Evolutionary conservation across 257 asterid species (phyloP), one percentile per base, ranked within the genome.

Genomic region (Haberlea rhodopensis): DNA sequence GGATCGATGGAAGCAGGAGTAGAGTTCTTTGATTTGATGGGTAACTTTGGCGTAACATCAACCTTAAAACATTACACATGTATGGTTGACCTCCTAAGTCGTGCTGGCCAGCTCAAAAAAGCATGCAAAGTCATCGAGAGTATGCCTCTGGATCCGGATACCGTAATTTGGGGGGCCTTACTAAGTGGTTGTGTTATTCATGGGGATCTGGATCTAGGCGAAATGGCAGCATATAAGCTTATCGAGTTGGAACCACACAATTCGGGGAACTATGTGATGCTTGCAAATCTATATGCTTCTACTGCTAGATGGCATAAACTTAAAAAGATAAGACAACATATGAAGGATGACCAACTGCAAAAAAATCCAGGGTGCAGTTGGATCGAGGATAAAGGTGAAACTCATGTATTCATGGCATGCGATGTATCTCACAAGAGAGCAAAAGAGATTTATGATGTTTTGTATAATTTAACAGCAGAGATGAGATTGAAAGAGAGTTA

Each of bases 331-430:
- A 63, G 37, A 70, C n/a, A n/a, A n/a, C n/a, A 13, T 9, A 87
- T 87, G 77, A 76, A 69, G 61, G 82, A 72, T 0, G 78, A 46
- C 23, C 73, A 81, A 55, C 74, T 89, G 79, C 80, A 71, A 48
- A 89, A 91, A 75, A 72, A 26, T 63, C 94, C 95, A 2, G 96
- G 96, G 69, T 88, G 95, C 70, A 91, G 98, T 81, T 88, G 96
- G 95, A 83, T 88, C 22, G 94, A 86, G 76, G 96, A 78, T 73
- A 82, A 60, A 75, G 86, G 73, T 64, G 83, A 75, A 57, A 78
- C 71, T 15, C 96, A 89, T 45, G 75, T 73, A 18, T 91, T 91
- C 65, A 77, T 85, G 80, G 96, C 96, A 15, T 68, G 78, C 16
- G 95, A 91, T 67, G 74, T 46, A 73, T 79, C 96, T 63, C 92